Conservation (phyloP, 805 yeast species). For the Wickerhamiella nectarea region DNA sequence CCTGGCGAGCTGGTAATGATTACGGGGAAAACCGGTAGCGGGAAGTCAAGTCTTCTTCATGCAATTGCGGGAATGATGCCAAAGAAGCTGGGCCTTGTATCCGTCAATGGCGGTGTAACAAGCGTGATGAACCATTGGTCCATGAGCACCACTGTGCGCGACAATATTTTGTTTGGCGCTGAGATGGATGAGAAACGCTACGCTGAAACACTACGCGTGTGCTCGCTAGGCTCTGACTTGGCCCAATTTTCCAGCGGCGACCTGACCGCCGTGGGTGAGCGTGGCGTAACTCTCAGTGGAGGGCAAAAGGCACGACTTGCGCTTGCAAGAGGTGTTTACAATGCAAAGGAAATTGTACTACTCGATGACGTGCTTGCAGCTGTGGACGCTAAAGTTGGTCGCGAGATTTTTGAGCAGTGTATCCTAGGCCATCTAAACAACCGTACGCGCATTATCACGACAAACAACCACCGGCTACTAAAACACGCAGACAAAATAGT, state of each 20-base stretch:
- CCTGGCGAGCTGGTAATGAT: conserved; percentile 61
- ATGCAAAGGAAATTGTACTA: conserved; percentile 47
- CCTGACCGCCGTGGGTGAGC: conserved; percentile 59
- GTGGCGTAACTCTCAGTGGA: conserved; percentile 79
- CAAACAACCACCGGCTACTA: conserved; percentile 68
- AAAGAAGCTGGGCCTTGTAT: conserved; percentile 37
- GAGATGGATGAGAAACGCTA: conserved; percentile 40
- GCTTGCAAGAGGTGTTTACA: conserved; percentile 70
- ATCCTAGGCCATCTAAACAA: conserved; percentile 40
- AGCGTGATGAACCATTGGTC: conserved; percentile 69
- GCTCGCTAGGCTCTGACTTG: conserved; percentile 56
- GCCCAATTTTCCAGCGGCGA: conserved; percentile 56
- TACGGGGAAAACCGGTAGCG: conserved; percentile 76
- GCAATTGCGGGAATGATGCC: conserved; percentile 65
- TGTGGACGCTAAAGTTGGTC: conserved; percentile 77
- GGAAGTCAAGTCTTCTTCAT: conserved; percentile 59
- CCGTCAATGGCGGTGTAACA: conserved; percentile 39
- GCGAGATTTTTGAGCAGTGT: conserved; percentile 58
- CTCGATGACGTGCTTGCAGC: conserved; percentile 79
- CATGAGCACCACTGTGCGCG: conserved; percentile 63
- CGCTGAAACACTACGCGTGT: conserved; percentile 41
- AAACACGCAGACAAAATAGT: conserved; percentile 56
- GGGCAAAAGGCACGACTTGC: conserved; percentile 83
- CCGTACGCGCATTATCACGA: conserved; percentile 63
- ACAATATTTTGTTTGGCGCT: conserved; percentile 59